A percentile compares a stretch with the other conserved stretches of the same genome.
phyloP scores from a whole-genome alignment of 208 protist species.

The Leptomonas pyrrhocoris region DNA sequence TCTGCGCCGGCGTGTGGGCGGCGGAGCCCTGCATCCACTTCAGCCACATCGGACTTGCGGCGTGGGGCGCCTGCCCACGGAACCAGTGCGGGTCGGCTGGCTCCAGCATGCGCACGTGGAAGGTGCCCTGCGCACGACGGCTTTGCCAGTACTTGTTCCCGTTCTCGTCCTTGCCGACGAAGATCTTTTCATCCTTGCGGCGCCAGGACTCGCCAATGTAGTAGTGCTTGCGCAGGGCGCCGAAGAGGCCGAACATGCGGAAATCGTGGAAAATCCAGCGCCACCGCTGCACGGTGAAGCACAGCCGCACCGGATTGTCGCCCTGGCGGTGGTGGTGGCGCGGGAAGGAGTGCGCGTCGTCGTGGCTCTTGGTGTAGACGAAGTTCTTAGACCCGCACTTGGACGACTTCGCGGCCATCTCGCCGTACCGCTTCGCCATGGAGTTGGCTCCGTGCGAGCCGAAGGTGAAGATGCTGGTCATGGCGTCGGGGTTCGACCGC shows the following conservation, averaged over 20 bases:
- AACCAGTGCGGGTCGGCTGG: conserved; percentile 89
- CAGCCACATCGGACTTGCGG: conserved; percentile 73
- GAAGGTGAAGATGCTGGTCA: conserved; percentile 84
- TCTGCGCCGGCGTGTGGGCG: conserved; percentile 85
- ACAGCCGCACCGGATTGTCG: conserved; percentile 76
- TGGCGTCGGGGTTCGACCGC: conserved; percentile 8
- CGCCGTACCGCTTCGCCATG: conserved; percentile 67
- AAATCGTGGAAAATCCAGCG: conserved; percentile 92
- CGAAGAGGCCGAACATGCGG: conserved; percentile 90
- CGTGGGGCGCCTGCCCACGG: conserved; percentile 72
- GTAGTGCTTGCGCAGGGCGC: conserved; percentile 70
- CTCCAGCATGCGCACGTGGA: conserved; percentile 74
- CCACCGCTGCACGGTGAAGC: conserved; percentile 67
- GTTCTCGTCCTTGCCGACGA: conserved; percentile 91
- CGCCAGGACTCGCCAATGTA: conserved; percentile 90
- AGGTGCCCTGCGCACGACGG: conserved; percentile 56
- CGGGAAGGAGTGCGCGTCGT: conserved; percentile 69
- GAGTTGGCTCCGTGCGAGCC: conserved; percentile 74
- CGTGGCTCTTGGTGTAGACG: conserved; percentile 77
- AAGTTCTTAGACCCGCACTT: conserved; percentile 88
- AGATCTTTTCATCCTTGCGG: conserved; percentile 92
- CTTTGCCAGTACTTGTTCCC: conserved; percentile 91
- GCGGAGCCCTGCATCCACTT: conserved; percentile 87
- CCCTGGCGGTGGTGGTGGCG: conserved; percentile 83
- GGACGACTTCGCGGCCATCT: conserved; percentile 65